Evolutionary conservation across 345 rosid species (phyloP).

Genomic region (Eucalyptus albens): DNA sequence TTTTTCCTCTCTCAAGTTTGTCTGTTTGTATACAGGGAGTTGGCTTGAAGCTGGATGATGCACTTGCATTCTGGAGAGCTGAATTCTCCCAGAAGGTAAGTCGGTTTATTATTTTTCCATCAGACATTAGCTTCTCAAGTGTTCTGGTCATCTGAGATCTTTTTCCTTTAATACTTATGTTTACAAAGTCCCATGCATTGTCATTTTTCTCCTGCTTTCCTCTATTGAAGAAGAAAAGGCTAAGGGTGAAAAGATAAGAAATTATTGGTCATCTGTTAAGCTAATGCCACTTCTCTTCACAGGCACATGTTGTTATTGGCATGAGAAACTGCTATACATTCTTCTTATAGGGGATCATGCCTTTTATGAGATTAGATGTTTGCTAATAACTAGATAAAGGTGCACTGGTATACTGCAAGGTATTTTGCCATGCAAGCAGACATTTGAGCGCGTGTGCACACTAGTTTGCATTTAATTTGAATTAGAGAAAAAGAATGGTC

Average conservation of each 20-base stretch:
- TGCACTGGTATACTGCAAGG: neutral
- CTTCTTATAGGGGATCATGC: neutral
- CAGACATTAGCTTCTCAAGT: neutral
- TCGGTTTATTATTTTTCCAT: neutral
- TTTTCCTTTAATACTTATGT: neutral
- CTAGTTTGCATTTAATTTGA: neutral
- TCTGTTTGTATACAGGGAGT: constrained; percentile 42
- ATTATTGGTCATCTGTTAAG: neutral
- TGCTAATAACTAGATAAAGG: neutral
- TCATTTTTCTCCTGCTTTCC: neutral
- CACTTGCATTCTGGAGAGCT: constrained; percentile 90
- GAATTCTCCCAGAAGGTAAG: constrained; percentile 80
- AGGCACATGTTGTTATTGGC: neutral
- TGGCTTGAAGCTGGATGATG: constrained; percentile 88
- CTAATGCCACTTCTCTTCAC: neutral
- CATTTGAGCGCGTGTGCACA: neutral
- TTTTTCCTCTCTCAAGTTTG: neutral
- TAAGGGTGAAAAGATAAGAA: neutral
- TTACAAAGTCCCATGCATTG: neutral
- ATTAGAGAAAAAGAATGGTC: neutral
- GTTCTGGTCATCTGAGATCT: neutral
- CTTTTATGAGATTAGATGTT: neutral
- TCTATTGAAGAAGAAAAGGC: neutral
- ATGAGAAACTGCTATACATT: neutral
- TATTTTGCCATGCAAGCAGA: neutral